Percentiles rank a stretch among this genome's conserved stretches.
Conservation (phyloP, 2,329 filamentous ascomycete species). For the Ilyonectria robusta region DNA sequence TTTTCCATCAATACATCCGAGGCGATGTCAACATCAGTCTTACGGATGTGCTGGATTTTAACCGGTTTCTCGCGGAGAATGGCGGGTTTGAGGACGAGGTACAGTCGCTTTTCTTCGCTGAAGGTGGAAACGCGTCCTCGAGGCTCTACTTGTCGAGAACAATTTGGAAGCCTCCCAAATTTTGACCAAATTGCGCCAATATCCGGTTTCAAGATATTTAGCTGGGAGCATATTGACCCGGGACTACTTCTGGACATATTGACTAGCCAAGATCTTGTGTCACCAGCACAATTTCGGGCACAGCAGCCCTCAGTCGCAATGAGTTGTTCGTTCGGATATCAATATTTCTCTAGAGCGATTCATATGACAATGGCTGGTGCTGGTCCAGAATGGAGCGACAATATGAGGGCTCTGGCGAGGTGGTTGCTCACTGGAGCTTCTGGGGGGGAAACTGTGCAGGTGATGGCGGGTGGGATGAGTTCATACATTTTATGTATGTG, state of each 20-base stretch:
- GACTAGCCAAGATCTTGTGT: neutral
- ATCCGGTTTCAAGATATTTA: neutral
- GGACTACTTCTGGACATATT: neutral
- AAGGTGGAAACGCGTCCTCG: accelerated
- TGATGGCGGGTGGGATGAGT: neutral
- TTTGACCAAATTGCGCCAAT: neutral
- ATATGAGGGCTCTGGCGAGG: neutral
- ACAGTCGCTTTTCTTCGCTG: neutral
- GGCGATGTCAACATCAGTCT: neutral
- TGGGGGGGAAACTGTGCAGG: too few relatives aligned
- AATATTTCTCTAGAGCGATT: neutral
- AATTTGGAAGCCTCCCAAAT: neutral
- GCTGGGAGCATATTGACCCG: neutral
- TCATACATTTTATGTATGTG: neutral
- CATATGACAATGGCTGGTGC: neutral
- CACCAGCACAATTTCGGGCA: neutral
- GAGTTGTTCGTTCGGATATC: neutral
- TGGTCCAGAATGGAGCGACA: accelerated
- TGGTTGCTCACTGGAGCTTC: slow-evolving; percentile 2
- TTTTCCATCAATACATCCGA: accelerated
- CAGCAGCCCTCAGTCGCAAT: neutral
- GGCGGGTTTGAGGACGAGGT: neutral
- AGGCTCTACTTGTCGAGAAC: neutral
- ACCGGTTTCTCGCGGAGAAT: neutral
- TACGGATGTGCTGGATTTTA: neutral